Percentiles rank a stretch among this genome's conserved stretches.
Conservation (phyloP, 169 alveolate genomes). For the Plasmodium falciparum region DNA sequence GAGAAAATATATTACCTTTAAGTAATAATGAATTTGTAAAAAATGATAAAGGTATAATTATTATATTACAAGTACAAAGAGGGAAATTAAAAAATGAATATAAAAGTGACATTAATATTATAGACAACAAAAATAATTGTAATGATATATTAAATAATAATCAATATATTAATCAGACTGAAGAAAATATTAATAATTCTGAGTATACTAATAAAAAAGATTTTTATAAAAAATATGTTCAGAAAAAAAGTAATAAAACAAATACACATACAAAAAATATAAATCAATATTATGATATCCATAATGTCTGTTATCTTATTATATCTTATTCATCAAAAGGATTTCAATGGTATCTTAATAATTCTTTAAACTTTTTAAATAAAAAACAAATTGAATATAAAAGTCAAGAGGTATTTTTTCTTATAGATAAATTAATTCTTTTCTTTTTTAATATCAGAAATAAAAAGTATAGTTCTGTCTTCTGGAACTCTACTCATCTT, state of each 20-base stretch:
- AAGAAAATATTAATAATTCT: too few relatives aligned
- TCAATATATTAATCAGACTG: too few relatives aligned
- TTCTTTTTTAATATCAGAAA: conserved; percentile 37
- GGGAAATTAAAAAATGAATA: not conserved
- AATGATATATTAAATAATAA: too few relatives aligned
- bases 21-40: not conserved
- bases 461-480: conserved; percentile 33
- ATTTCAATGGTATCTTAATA: conserved; percentile 43
- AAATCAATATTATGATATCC: conserved; percentile 1
- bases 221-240: too few relatives aligned
- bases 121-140: not conserved
- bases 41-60: not conserved
- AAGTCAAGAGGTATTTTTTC: conserved; percentile 2
- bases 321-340: conserved; percentile 24
- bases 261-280: not conserved
- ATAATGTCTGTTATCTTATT: conserved; percentile 17
- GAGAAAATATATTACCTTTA: not conserved
- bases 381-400: conserved; percentile 16
- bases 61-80: not conserved
- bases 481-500: conserved; percentile 57
- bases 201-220: too few relatives aligned
- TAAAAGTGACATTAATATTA: not conserved
- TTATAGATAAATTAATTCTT: conserved; percentile 41
- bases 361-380: conserved; percentile 23
- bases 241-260: not conserved